Percentiles rank a stretch among this genome's conserved stretches.
Conservation (phyloP, 2,329 filamentous ascomycete genomes). For the Cadophora luteo-olivacea region DNA sequence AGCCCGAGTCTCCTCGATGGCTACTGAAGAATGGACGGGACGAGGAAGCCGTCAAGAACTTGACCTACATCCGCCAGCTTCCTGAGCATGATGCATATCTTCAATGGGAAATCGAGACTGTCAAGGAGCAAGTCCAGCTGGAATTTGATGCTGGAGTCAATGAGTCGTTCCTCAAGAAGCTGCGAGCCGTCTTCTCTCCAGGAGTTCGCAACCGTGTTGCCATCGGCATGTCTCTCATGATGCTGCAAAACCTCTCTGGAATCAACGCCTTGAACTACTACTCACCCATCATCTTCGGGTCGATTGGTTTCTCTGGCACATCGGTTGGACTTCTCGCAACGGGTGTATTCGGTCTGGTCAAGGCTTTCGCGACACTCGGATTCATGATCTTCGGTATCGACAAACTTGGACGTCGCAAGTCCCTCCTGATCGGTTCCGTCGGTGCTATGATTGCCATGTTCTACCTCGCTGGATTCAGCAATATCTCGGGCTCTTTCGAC, state of each 20-base stretch:
- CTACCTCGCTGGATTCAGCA: slow-evolving; percentile 29
- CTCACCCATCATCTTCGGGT: slow-evolving; percentile 33
- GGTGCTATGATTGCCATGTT: slow-evolving; percentile 30
- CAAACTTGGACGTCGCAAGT: slow-evolving; percentile 31
- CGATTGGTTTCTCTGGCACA: slow-evolving; percentile 48
- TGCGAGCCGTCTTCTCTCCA: slow-evolving; percentile 18
- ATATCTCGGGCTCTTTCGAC: slow-evolving; percentile 41
- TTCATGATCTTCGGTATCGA: slow-evolving; percentile 36
- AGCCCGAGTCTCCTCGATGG: slow-evolving; percentile 71
- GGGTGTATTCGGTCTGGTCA: slow-evolving; percentile 48
- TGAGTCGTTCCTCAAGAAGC: slow-evolving; percentile 31
- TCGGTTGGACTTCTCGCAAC: slow-evolving; percentile 50
- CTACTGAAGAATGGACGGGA: slow-evolving; percentile 70
- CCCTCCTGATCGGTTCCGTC: slow-evolving; percentile 28
- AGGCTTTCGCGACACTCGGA: slow-evolving; percentile 31
- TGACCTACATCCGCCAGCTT: slow-evolving; percentile 53
- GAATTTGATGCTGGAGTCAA: slow-evolving; percentile 41
- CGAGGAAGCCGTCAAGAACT: slow-evolving; percentile 53
- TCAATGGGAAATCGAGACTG: slow-evolving; percentile 56
- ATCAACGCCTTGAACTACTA: slow-evolving; percentile 37
- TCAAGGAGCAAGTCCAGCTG: slow-evolving; percentile 51
- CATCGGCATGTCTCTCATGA: slow-evolving; percentile 50
- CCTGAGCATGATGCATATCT: slow-evolving; percentile 51
- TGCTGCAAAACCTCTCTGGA: slow-evolving; percentile 31
- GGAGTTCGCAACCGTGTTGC: slow-evolving; percentile 79